These are phyloP conservation scores for Lagenaria siceraria DNA, from an alignment of 306 rosid species.

Conservation along the genomic window DNA sequence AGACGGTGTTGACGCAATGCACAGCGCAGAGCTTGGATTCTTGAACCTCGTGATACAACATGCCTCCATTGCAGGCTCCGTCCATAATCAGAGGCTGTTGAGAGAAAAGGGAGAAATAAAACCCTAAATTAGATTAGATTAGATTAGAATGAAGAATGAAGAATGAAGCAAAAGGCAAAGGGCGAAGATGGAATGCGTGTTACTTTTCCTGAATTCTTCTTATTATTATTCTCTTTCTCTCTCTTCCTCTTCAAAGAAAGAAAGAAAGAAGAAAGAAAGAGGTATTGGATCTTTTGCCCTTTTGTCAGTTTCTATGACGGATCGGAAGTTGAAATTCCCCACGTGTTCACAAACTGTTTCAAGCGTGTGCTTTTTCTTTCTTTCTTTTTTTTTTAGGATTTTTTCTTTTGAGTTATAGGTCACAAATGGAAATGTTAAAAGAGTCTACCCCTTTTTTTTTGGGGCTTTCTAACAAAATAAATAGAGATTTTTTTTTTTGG, in stretches of 20 bases:
- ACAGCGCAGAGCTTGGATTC: constrained; percentile 96
- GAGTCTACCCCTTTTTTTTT: too few species aligned
- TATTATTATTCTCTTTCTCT: not conserved
- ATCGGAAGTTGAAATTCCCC: not conserved
- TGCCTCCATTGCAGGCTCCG: constrained; percentile 90
- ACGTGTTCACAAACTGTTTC: not conserved
- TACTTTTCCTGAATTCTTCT: not conserved
- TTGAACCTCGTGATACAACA: constrained; percentile 95
- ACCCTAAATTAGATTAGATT: not conserved
- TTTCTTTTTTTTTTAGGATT: too few species aligned
- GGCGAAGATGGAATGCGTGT: not conserved
- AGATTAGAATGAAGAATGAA: not conserved
- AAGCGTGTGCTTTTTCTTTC: too few species aligned
- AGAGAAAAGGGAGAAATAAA: not conserved
- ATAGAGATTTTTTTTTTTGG: too few species aligned
- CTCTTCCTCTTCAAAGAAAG: not conserved
- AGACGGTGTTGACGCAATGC: constrained; percentile 86
- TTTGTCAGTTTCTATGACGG: not conserved
- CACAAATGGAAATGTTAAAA: too few species aligned
- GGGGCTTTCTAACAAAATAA: too few species aligned
- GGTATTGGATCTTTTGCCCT: not conserved
- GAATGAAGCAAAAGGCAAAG: not conserved
- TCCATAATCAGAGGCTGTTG: constrained; percentile 35
- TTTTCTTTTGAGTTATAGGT: too few species aligned
- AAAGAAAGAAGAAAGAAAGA: not conserved